Percentiles rank a stretch among this genome's conserved stretches.
Conservation (phyloP, 2,329 filamentous ascomycete species). For the Botryotinia calthae region DNA sequence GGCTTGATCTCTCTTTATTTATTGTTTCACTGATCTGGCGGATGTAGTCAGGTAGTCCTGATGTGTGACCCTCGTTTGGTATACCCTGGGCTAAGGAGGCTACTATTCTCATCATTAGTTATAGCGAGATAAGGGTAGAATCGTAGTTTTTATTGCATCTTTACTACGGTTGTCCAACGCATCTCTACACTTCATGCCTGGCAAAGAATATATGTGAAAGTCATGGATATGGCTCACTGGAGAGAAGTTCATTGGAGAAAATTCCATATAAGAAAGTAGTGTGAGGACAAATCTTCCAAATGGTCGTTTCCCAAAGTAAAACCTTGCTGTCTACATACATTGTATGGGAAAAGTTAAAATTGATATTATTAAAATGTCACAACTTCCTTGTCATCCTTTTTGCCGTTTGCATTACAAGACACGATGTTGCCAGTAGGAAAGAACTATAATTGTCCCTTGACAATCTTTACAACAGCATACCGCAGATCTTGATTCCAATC, state of each 20-base stretch:
- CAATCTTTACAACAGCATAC: background rate
- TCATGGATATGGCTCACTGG: background rate
- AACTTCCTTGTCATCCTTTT: background rate
- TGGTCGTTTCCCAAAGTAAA: background rate
- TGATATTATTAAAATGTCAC: background rate
- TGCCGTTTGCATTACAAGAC: background rate
- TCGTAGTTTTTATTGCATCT: background rate
- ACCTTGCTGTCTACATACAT: background rate
- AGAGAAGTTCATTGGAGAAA: background rate
- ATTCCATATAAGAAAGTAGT: background rate
- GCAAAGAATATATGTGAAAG: background rate
- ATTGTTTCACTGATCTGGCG: background rate
- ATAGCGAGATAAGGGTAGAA: background rate
- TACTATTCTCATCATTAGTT: too few relatives aligned
- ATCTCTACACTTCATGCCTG: background rate
- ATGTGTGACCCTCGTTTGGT: background rate
- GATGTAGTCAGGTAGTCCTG: background rate
- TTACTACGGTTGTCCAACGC: background rate
- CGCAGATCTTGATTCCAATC: background rate
- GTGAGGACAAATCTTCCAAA: background rate
- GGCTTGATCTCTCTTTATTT: background rate
- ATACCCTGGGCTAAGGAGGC: background rate
- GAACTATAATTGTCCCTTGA: background rate
- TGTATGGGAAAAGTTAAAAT: background rate
- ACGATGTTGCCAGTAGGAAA: background rate